Percentiles rank a stretch among this genome's conserved stretches.
These are phyloP conservation scores for Platanus orientalis DNA, from an alignment of 164 flowering plant species.

Conservation along the genomic window DNA sequence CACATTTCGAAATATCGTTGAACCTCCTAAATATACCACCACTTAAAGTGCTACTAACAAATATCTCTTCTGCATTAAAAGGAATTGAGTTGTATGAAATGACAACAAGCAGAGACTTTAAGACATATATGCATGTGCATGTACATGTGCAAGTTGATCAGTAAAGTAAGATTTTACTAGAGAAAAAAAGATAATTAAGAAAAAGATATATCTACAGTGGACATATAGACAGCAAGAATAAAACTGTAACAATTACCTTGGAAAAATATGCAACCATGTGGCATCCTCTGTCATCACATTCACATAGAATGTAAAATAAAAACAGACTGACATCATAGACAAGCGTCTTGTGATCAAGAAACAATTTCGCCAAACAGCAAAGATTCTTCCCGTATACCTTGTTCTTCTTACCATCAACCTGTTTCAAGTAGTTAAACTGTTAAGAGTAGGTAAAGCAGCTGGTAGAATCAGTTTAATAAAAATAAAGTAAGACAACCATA, in stretches of 20 bases:
- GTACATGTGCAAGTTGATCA: too few species aligned
- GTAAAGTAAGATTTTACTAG: too few species aligned
- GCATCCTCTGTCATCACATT: conserved; percentile 98
- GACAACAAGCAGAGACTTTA: too few species aligned
- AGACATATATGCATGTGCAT: too few species aligned
- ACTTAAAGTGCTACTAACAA: too few species aligned
- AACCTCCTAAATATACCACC: too few species aligned
- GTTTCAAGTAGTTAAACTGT: conserved; percentile 20
- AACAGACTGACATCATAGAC: conserved; percentile 96
- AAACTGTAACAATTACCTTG: conserved; percentile 47
- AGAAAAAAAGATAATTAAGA: too few species aligned
- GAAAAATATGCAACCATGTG: conserved; percentile 99
- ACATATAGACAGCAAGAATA: neutral
- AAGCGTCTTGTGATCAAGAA: conserved; percentile 98
- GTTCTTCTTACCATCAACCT: conserved; percentile 99
- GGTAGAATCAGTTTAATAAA: neutral
- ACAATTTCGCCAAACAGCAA: conserved; percentile 90
- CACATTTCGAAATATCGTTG: too few species aligned
- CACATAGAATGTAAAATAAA: conserved; percentile 87
- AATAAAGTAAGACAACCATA: neutral
- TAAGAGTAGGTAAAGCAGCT: neutral
- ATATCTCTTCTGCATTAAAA: too few species aligned
- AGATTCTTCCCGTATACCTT: conserved; percentile 97
- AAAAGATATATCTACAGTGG: too few species aligned
- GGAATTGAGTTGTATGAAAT: too few species aligned